Evolutionary conservation across 768 basidiomycete species (phyloP), one percentile per base, ranked within the genome.

Genomic region (Hypholoma sublateritium): DNA sequence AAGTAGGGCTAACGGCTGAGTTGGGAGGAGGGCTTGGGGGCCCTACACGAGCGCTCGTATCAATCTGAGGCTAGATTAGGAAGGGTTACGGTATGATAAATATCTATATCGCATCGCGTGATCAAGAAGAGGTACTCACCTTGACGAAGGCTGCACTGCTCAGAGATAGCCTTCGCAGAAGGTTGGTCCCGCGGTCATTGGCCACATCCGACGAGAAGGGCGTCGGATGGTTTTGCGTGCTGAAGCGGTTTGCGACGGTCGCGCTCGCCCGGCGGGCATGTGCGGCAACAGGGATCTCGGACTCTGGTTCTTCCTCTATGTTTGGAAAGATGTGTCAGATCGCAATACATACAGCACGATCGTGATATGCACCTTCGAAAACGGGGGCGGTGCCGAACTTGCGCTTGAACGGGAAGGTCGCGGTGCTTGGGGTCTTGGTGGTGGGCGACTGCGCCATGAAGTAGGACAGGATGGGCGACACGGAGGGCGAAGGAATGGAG

Each of bases 121-220:
- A 48, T 36, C 22, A 42, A 22, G 36, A 44, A 45, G 36, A 60
- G 57, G 58, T 46, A 74, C 83, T 65, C 61, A 89, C 90, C 77
- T 79, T 83, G 22, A 65, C 70, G 62, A 89, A 80, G 17, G 81
- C 74, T 42, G 74, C 70, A 50, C 72, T 77, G 59, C 87, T 83
- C 9, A 93, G 75, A 36, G 91, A 92, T 53, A 93, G 85, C 52
- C 91, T 81, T 50, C 90, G 81, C 58, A 93, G 71, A 25, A 93
- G 75, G 55, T 85, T 88, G 13, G 84, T 79, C 1, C 88, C 90
- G 8, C 91, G 81, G 57, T 91, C 88, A 8, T 78, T 71, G 25
- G 80, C 80, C 14, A 74, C 69, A 5, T 82, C 79, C 5, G 82
- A 79, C 5, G 86, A 68, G 2, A 71, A 39, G 16, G 58, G 47